Percentiles rank a stretch among this genome's conserved stretches.
These are phyloP conservation scores for Papilionanthe hybrid DNA, from an alignment of 116 monocot species.

Conservation along the genomic window DNA sequence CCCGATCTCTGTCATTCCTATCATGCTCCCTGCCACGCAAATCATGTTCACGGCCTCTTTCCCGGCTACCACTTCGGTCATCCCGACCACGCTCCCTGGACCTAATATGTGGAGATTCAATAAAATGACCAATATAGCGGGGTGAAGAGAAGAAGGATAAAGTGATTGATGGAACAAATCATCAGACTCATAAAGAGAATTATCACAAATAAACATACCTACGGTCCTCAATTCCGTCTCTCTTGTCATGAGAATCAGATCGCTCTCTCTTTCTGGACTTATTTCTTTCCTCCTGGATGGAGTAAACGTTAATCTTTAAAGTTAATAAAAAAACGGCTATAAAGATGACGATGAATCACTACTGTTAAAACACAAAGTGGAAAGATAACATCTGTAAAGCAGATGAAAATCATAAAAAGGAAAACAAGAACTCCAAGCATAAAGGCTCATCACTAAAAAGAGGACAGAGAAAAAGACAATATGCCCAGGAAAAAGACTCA, in stretches of 20 bases:
- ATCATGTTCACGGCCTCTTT: constrained; percentile 53
- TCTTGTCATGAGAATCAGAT: constrained; percentile 33
- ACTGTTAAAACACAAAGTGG: background rate
- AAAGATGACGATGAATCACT: background rate
- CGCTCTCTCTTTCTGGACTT: constrained; percentile 39
- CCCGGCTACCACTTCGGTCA: constrained; percentile 35
- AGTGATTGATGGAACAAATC: background rate
- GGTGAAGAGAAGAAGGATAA: background rate
- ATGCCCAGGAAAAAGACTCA: background rate
- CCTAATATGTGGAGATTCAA: constrained; percentile 21
- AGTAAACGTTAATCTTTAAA: constrained; percentile 1
- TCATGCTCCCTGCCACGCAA: constrained; percentile 39
- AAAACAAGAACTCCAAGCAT: background rate
- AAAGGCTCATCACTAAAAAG: background rate
- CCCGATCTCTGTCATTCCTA: constrained; percentile 41
- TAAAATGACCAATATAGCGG: background rate
- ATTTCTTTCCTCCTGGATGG: constrained; percentile 63
- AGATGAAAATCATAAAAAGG: background rate
- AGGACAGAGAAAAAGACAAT: background rate
- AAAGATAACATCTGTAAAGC: background rate
- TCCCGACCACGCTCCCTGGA: constrained; percentile 54
- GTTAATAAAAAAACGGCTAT: background rate
- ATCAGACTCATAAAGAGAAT: background rate
- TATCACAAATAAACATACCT: constrained; percentile 24
- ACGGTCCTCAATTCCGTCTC: constrained; percentile 21